Evolutionary conservation across 306 rosid species (phyloP), one percentile per base, ranked within the genome.

Genomic region (Hippophae tibetana): DNA sequence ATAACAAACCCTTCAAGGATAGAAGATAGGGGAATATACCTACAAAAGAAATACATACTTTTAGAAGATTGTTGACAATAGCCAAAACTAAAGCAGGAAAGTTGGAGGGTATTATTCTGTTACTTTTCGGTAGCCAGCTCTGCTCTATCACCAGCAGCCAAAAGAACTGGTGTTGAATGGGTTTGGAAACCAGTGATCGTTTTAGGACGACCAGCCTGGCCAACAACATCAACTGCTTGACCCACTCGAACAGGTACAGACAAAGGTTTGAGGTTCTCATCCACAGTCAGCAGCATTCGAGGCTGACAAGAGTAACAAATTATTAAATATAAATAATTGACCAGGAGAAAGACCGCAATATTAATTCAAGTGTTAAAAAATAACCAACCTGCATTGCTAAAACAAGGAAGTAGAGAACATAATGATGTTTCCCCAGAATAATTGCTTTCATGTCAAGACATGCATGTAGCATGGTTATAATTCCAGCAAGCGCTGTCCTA

Each of bases 81-180:
- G 45, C 13, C 10, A 31, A 7, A 5, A 2, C 26, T 40, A 9
- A 4, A 6, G 51, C 6, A 18, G 41, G 3, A 18, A 60, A 8
- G 49, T 41, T 27, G 0, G 56, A 58, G 56, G 62, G 27, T 18
- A 18, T 13, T 14, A 53, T 40, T 62, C 52, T 31, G 53, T 64
- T 84, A 93, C 99, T 93, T 93, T 51, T 93, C 99, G 0, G 99
- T 89, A 9, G 97, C 99, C 64, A 93, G 73, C 62, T 93, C 99
- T 50, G 99, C 99, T 58, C 97, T 78, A 60, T 93, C 97, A 59
- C 99, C 99, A 45, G 95, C 99, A 64, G 99, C 97, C 46, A 93
- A 82, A 58, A 93, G 99, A 68, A 93, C 99, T 0, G 99, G 99
- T 7, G 99, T 89, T 8, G 97, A 84, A 69, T 88, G 99, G 56